A percentile compares a stretch with the other conserved stretches of the same genome.
Conservation (phyloP, 306 rosid genomes). For the Ochetophila trinervis region DNA sequence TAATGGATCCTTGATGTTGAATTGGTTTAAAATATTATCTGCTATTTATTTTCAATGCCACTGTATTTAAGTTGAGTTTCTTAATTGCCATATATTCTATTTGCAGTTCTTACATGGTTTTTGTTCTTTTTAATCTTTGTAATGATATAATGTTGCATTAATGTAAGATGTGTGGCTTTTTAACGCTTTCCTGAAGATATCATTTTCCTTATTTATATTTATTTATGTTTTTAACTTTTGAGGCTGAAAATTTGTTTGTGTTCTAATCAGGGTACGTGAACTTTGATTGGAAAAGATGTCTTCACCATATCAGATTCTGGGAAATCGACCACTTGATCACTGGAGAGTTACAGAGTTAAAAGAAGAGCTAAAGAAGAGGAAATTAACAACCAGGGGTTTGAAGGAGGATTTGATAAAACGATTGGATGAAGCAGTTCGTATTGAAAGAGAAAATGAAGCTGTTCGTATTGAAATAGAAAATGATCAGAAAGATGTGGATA, state of each 20-base stretch:
- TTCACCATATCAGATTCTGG: slow-evolving; percentile 60
- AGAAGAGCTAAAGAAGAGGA: slow-evolving; percentile 89
- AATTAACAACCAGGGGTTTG: slow-evolving; percentile 62
- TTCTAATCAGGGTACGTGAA: slow-evolving; percentile 43
- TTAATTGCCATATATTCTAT: no score
- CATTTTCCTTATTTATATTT: background rate
- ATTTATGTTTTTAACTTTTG: background rate
- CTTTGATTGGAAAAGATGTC: slow-evolving; percentile 56
- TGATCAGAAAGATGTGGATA: slow-evolving; percentile 31
- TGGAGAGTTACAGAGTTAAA: slow-evolving; percentile 90
- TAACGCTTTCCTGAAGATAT: background rate
- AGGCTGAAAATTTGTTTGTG: background rate
- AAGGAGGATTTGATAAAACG: slow-evolving; percentile 89
- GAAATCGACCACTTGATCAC: slow-evolving; percentile 73
- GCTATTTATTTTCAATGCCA: no score
- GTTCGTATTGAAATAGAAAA: slow-evolving; percentile 48
- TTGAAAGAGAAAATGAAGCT: slow-evolving; percentile 47
- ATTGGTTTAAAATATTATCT: no score
- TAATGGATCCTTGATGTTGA: no score
- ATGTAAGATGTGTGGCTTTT: no score
- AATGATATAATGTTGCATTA: background rate
- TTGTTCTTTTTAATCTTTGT: no score
- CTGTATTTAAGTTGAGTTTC: no score
- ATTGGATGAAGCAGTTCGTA: slow-evolving; percentile 64
- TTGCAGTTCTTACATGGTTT: no score